Evolutionary conservation across 805 yeast species (phyloP), one percentile per base, ranked within the genome.

Genomic region (Yamadazyma endophytica): DNA sequence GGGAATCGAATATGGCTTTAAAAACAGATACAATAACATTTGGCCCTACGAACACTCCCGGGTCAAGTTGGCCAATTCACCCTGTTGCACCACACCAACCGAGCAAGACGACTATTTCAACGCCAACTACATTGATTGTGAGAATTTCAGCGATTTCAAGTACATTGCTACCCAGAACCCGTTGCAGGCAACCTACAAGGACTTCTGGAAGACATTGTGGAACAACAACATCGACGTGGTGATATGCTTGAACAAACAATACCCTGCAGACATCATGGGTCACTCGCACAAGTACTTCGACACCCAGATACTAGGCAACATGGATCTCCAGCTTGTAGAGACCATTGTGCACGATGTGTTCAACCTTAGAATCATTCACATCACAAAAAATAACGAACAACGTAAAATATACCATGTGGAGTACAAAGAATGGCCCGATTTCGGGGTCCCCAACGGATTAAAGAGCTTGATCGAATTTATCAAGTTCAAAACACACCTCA

Each of bases 31-130:
- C 47, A 60, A 64, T 22, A 67, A 68, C 32, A 57, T 68, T 7
- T 68, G 71, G 71, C 74, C 74, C 0, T 68, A 66, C 43, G 74
- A 68, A 43, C 74, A 68, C 37, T 65, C 73, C 2, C 47, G 73
- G 26, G 73, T 68, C 11, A 61, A 54, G 28, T 37, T 64, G 19
- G 42, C 42, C 18, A 40, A 42, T 20, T 42, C 57, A 4, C 51
- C 52, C 13, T 15, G 24, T 29, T 14, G 17, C 12, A 13, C 20
- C 20, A 9, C 18, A 21, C 9, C 39, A 21, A 15, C 24, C 19
- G 21, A 33, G 2, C 37, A 34, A 12, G 67, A 62, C 37, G 73
- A 68, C 37, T 68, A 68, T 44, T 62, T 68, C 48, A 68, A 68
- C 39, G 74, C 68, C 14, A 68, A 66, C 39, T 65, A 62, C 36